Percentiles rank a stretch among this genome's conserved stretches.
These are phyloP conservation scores for Raffaelea arxii DNA, from an alignment of 2,329 filamentous ascomycete genomes.

Conservation along the genomic window DNA sequence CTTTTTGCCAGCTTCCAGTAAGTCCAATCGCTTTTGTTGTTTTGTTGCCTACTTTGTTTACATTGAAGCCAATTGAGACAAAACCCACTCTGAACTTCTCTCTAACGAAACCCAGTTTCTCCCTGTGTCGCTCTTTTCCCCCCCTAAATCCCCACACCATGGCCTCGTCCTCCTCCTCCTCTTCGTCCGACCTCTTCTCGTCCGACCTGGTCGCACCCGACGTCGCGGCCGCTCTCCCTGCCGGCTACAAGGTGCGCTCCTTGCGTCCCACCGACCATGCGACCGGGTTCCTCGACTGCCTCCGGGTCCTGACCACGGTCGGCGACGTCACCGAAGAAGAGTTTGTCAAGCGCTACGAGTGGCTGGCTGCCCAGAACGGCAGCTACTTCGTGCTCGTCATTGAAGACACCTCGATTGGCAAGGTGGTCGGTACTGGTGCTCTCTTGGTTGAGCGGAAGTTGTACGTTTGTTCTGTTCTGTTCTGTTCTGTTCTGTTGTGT, in stretches of 20 bases:
- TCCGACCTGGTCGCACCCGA: slow-evolving; percentile 65
- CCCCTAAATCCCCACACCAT: too few relatives aligned
- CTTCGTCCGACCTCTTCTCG: slow-evolving; percentile 59
- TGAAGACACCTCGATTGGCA: slow-evolving; percentile 52
- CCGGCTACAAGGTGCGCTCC: slow-evolving; percentile 74
- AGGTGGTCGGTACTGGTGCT: slow-evolving; percentile 82
- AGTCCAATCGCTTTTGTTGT: too few relatives aligned
- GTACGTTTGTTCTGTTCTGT: slow-evolving; percentile 36
- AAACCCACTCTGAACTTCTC: too few relatives aligned
- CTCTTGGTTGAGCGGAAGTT: slow-evolving; percentile 92
- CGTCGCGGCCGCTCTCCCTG: slow-evolving; percentile 63
- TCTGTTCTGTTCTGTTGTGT: neutral
- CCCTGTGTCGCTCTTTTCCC: too few relatives aligned
- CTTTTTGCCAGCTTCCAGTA: too few relatives aligned
- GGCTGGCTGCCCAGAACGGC: slow-evolving; percentile 63
- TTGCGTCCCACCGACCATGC: slow-evolving; percentile 69
- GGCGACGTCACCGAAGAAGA: slow-evolving; percentile 69
- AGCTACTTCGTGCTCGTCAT: slow-evolving; percentile 84
- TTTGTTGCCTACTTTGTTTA: too few relatives aligned
- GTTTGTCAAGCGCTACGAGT: slow-evolving; percentile 74
- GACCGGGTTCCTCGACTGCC: slow-evolving; percentile 78
- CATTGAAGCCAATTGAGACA: too few relatives aligned
- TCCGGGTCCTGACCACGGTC: slow-evolving; percentile 85
- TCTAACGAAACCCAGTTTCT: too few relatives aligned
- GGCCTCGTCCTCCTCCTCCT: neutral